These are phyloP conservation scores for Camillea tinctor DNA, from an alignment of 2,329 filamentous ascomycete species.

Conservation along the genomic window DNA sequence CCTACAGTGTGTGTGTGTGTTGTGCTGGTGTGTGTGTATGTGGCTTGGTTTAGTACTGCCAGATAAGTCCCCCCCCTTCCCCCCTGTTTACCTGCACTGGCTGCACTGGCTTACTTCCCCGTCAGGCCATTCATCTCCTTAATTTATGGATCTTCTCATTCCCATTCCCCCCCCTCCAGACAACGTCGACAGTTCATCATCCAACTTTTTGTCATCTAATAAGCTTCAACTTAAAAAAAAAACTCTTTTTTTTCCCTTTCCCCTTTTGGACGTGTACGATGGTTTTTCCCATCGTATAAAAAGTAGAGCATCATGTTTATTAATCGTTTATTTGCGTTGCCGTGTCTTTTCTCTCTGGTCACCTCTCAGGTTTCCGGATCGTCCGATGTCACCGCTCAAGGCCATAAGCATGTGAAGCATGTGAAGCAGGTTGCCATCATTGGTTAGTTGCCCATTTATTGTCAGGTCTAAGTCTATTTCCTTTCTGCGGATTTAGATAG, in stretches of 20 bases:
- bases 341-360: slow-evolving; percentile 51
- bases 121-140: no score
- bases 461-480: not conserved
- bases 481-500: not conserved
- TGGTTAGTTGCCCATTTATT: slow-evolving; percentile 39
- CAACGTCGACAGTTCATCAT: no score
- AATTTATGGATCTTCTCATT: no score
- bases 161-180: no score
- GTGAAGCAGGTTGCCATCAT: slow-evolving; percentile 62
- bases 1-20: no score
- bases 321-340: slow-evolving; percentile 50
- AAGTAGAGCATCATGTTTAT: not conserved
- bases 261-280: not conserved
- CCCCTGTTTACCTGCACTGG: no score
- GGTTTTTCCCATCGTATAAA: not conserved
- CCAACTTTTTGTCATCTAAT: no score
- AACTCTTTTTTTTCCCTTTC: no score
- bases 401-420: slow-evolving; percentile 47
- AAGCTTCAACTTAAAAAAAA: not conserved
- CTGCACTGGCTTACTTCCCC: no score
- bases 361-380: slow-evolving; percentile 52
- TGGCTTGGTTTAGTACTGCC: no score
- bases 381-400: slow-evolving; percentile 40
- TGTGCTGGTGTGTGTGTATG: no score
- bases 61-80: no score